Evolutionary conservation across 805 yeast species (phyloP), one percentile per base, ranked within the genome.

Genomic region (Metschnikowia proteae): DNA sequence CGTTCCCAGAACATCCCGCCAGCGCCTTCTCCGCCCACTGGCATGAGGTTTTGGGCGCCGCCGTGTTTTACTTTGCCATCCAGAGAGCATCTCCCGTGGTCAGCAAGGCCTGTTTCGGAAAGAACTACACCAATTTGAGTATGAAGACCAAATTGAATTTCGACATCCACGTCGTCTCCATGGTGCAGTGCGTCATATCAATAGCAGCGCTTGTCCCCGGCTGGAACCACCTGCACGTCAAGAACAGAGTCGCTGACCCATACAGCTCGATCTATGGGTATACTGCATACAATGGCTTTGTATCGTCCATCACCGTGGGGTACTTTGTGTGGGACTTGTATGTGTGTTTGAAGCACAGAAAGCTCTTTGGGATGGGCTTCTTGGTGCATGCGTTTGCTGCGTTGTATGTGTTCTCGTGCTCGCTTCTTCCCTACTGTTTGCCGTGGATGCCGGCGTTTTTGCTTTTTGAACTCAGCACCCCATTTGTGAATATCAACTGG

Each of bases 401-500:
- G 0, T 65, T 89, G 47, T 79, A 78, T 59, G 96, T 88, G 35
- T 88, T 91, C 62, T 60, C 68, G 1, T 66, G 79, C 45, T 75
- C 88, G 1, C 73, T 86, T 51, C 64, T 73, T 30, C 97, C 97
- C 3, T 87, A 83, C 65, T 80, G 88, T 62, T 82, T 84, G 66
- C 85, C 90, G 44, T 85, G 86, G 81, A 78, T 87, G 27, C 92
- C 96, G 1, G 81, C 84, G 22, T 94, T 91, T 64, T 74, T 94
- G 58, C 64, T 87, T 43, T 94, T 86, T 66, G 99, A 94, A 68
- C 76, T 87, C 36, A 85, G 96, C 41, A 88, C 97, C 1, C 98
- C 98, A 6, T 94, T 94, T 68, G 96, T 94, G 53, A 95, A 94
- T 67, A 65, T 88, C 62, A 88, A 94, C 66, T 94, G 97, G 97